These are phyloP conservation scores for Cyclotella cryptica DNA, from an alignment of 108 stramenopile species.

Conservation along the genomic window DNA sequence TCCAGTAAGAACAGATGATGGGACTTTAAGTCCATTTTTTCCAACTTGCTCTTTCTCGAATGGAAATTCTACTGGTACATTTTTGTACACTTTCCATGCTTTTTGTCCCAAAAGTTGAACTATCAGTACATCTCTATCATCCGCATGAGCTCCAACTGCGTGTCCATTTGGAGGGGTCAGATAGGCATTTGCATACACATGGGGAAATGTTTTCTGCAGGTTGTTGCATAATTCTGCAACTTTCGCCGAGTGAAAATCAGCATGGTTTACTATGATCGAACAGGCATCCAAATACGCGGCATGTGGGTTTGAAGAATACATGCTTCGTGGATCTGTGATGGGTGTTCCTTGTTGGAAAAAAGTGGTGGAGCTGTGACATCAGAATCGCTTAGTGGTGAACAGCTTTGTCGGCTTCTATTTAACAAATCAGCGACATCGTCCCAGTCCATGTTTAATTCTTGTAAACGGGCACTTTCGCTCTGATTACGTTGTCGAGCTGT, in stretches of 20 bases:
- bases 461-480: slow-evolving; percentile 18
- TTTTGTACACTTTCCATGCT: slow-evolving; percentile 77
- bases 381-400: neutral
- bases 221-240: slow-evolving; percentile 73
- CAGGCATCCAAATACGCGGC: slow-evolving; percentile 81
- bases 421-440: slow-evolving; percentile 55
- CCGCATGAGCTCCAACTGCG: slow-evolving; percentile 85
- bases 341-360: slow-evolving; percentile 61
- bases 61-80: slow-evolving; percentile 72
- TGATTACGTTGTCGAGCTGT: neutral
- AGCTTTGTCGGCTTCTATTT: slow-evolving; percentile 37
- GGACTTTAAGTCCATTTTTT: slow-evolving; percentile 72
- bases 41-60: slow-evolving; percentile 89
- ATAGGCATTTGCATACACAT: slow-evolving; percentile 84
- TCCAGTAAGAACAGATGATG: slow-evolving; percentile 55
- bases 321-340: slow-evolving; percentile 40
- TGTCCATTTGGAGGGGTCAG: slow-evolving; percentile 80
- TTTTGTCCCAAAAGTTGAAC: slow-evolving; percentile 81
- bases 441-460: slow-evolving; percentile 52
- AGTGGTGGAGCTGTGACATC: slow-evolving; percentile 32
- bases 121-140: slow-evolving; percentile 91
- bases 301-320: slow-evolving; percentile 65
- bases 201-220: slow-evolving; percentile 70
- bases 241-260: slow-evolving; percentile 57
- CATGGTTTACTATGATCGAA: slow-evolving; percentile 83